Evolutionary conservation across 2,329 filamentous ascomycete genomes (phyloP).

Genomic region (Aspergillus sp.): DNA sequence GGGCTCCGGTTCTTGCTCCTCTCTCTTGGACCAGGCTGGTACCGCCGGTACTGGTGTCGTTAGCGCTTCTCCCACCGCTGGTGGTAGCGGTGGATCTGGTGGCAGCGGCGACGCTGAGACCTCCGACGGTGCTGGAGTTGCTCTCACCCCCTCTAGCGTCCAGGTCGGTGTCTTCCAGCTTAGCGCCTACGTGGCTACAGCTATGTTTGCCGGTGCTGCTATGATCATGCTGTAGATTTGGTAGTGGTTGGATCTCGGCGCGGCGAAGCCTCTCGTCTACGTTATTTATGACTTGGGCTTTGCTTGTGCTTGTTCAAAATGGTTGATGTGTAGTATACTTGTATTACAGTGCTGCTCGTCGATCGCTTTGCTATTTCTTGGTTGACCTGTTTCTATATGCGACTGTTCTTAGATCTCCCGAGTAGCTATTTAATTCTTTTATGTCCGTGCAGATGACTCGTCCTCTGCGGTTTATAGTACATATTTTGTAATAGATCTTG

Average conservation of each 20-base stretch:
- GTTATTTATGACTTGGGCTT: not conserved
- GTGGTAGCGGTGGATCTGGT: conserved; percentile 11
- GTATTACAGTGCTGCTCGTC: not conserved
- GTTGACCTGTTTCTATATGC: not conserved
- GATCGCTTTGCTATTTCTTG: not conserved
- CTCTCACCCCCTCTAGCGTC: conserved; percentile 26
- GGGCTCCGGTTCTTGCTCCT: conserved; percentile 35
- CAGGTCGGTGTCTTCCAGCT: conserved; percentile 37
- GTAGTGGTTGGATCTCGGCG: not conserved
- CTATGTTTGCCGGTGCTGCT: conserved; percentile 40
- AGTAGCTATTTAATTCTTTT: not conserved
- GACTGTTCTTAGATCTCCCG: not conserved
- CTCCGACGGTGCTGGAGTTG: conserved; percentile 30
- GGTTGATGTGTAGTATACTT: not conserved
- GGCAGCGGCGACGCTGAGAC: conserved; percentile 4
- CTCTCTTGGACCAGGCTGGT: conserved; percentile 40
- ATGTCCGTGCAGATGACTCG: not conserved
- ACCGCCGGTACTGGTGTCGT: conserved; percentile 38
- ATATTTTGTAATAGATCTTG: not conserved
- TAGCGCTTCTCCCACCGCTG: conserved; percentile 33
- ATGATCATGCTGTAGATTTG: conserved; percentile 44
- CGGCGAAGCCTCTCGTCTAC: too few species aligned
- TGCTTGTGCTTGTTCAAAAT: not conserved
- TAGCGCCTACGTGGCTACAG: conserved; percentile 39
- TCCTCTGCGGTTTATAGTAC: not conserved